Base-by-base conservation (phyloP, 306 rosid species). In the Cucumis hystrix region DNA sequence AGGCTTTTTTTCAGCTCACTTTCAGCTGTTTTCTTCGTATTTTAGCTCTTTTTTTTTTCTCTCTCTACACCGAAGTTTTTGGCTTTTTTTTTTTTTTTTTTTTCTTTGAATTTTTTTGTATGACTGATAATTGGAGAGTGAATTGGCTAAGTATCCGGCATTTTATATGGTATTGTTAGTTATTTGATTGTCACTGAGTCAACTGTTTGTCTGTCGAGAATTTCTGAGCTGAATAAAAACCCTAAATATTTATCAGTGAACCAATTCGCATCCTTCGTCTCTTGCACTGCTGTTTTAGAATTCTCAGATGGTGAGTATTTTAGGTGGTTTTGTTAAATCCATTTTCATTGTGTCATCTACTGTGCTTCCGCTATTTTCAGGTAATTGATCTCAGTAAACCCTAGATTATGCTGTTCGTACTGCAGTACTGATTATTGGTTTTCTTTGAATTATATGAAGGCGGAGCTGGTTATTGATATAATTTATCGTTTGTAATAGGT, bases 381-480 rank as follows among this genome's bases (percentile, higher is more conserved):
- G 13, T 23, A 59, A 12, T 75, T 35, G 69, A 76, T 76, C 70
- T 40, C 43, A 8, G 28, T 18, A 77, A 77, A 77, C 80, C 80
- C 80, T 77, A 77, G 72, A 40, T 15, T 9, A 21, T 10, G 45
- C 45, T 73, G 52, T 73, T 73, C 62, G 47, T 73, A 28, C 62
- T 33, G 6, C 18, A 16, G 77, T 52, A 52, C 77, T 73, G 60
- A 28, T 17, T 52, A 1, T 17, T 51, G 62, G 6, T 73, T 69
- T 69, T 73, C 47, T 73, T 73, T 73, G 25, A 28, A 51, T 52
- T 25, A 51, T 28, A 10, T 30, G 5, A 52, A 30, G 17, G 45
- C 21, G 4, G 13, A 52, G 62, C 30, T 73, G 45, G 28, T 52
- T 51, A 30, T 16, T 30, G 54, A 9, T 30, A 39, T 51, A 52